A percentile compares a stretch with the other conserved stretches of the same genome.
These are phyloP conservation scores for Talaromyces sp. DNA, from an alignment of 2,329 filamentous ascomycete species.

Conservation along the genomic window DNA sequence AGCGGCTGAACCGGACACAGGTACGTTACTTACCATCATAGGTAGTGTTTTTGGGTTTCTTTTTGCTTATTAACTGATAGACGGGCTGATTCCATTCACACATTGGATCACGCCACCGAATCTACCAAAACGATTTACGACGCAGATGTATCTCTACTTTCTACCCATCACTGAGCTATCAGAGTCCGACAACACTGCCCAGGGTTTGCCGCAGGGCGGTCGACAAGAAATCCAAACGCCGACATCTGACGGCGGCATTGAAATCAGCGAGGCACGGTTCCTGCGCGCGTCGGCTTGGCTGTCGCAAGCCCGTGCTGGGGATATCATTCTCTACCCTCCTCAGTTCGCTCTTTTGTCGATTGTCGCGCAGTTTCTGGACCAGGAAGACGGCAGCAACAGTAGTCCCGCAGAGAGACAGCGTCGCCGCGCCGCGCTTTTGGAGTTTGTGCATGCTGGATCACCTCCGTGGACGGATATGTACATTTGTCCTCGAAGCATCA, in stretches of 20 bases:
- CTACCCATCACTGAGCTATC: conserved; percentile 55
- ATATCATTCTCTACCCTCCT: conserved; percentile 84
- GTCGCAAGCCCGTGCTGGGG: conserved; percentile 53
- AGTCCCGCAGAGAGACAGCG: conserved; percentile 21
- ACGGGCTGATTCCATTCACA: conserved; percentile 73
- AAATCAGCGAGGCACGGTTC: conserved; percentile 73
- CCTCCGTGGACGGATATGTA: conserved; percentile 45
- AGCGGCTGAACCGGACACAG: conserved; percentile 52
- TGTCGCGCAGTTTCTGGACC: conserved; percentile 45
- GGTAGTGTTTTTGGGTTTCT: not conserved
- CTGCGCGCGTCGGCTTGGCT: conserved; percentile 68
- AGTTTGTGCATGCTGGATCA: conserved; percentile 44
- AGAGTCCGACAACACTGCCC: conserved; percentile 14
- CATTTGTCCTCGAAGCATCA: conserved; percentile 40
- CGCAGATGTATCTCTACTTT: conserved; percentile 95
- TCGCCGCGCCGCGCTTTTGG: conserved; percentile 42
- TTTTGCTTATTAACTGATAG: conserved; percentile 28
- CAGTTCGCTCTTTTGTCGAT: conserved; percentile 63
- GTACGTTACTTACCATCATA: conserved; percentile 24
- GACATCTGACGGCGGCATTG: conserved; percentile 64
- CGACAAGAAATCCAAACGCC: conserved; percentile 62
- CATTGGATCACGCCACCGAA: conserved; percentile 80
- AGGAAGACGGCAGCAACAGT: conserved; percentile 22
- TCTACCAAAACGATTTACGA: conserved; percentile 74
- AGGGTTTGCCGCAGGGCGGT: conserved; percentile 35